Conservation (phyloP, 805 yeast genomes). For the Kodamaea restingae region DNA sequence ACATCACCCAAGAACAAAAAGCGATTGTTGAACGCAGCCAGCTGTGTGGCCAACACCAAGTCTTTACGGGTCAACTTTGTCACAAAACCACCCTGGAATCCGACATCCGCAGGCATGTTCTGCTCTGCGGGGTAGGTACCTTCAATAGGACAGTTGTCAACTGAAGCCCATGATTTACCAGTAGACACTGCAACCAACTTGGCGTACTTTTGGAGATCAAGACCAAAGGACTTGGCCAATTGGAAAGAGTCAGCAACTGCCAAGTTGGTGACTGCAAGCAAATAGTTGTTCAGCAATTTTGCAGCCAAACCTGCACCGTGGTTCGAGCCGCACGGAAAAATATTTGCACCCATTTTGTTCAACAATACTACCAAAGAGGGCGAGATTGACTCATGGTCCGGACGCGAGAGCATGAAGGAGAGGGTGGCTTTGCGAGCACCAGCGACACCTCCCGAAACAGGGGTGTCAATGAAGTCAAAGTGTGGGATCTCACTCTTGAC, state of each 20-base stretch:
- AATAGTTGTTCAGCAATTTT: conserved; percentile 50
- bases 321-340: conserved; percentile 45
- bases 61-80: conserved; percentile 45
- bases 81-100: conserved; percentile 46
- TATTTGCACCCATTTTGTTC: conserved; percentile 44
- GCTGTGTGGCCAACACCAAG: conserved; percentile 39
- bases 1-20: conserved; percentile 38
- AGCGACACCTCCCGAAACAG: conserved; percentile 53
- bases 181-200: conserved; percentile 49
- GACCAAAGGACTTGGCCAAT: conserved; percentile 46
- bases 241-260: conserved; percentile 55
- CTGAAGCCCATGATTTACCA: conserved; percentile 53
- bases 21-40: conserved; percentile 32
- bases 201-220: conserved; percentile 44
- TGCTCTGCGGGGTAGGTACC: conserved; percentile 40
- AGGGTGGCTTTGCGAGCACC: conserved; percentile 51
- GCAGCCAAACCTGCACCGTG: conserved; percentile 55
- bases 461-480: conserved; percentile 49
- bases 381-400: conserved; percentile 23
- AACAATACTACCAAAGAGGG: conserved; percentile 29
- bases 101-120: conserved; percentile 42
- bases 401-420: conserved; percentile 49
- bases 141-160: conserved; percentile 51
- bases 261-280: conserved; percentile 49
- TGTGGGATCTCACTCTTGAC: conserved; percentile 30